These are phyloP conservation scores for Fusarium solani-melongenae DNA, from an alignment of 2,329 filamentous ascomycete species.

Conservation along the genomic window DNA sequence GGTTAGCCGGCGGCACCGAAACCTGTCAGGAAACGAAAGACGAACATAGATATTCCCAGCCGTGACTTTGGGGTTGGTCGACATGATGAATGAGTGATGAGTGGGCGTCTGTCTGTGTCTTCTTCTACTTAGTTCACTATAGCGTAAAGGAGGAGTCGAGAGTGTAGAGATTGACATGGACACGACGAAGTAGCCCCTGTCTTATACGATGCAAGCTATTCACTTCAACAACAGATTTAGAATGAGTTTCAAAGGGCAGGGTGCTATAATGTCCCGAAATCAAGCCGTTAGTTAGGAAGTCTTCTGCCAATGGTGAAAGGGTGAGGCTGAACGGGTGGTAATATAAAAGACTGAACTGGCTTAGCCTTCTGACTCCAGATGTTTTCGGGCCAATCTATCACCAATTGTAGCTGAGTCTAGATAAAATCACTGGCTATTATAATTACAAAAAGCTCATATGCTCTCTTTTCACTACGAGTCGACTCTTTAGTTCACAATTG, in stretches of 20 bases:
- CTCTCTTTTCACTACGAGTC: not conserved
- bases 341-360: accelerated
- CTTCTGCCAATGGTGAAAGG: not conserved
- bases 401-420: not conserved
- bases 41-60: not conserved
- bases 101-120: not conserved
- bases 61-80: not conserved
- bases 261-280: not conserved
- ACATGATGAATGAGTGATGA: not conserved
- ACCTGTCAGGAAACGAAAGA: not conserved
- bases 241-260: not conserved
- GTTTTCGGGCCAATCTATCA: not conserved
- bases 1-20: not conserved
- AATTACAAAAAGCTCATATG: not conserved
- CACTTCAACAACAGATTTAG: not conserved
- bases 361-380: not conserved
- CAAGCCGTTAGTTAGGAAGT: not conserved
- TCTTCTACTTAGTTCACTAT: not conserved
- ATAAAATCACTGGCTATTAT: no score
- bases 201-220: not conserved
- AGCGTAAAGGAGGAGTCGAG: not conserved
- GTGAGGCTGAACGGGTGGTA: not conserved
- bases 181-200: not conserved
- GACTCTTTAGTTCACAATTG: not conserved
- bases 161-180: not conserved